Base-by-base conservation (phyloP, 148 eudicot species). In the Dysphania ambrosioides region DNA sequence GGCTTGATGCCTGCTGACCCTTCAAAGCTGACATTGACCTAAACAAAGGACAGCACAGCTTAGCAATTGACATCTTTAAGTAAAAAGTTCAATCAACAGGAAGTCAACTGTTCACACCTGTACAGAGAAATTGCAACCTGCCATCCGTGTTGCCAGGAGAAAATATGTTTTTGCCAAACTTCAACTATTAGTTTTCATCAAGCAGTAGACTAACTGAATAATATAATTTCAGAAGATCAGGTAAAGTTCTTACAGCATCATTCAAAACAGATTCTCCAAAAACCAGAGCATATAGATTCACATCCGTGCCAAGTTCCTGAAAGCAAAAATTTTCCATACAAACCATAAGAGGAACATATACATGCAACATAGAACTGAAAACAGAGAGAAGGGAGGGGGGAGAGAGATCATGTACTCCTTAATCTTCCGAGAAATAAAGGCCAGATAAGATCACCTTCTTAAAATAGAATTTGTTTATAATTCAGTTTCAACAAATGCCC, bases 91-190 rank as follows among this genome's bases (percentile, higher is more conserved):
- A 65, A n/a, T n/a, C 35, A 61, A 74, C 64, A 71, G 34, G 73
- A 67, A 56, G 47, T 44, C n/a, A 75, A 67, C 57, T 79, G 70
- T 40, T 75, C 82, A 55, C 64, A 96, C 99, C 99, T 92, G 92
- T 92, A 96, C 79, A 96, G 80, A 81, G 99, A 96, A 80, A 96
- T 92, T 64, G 99, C 97, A 90, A 96, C 96, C 99, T 96, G 86
- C 87, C 83, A 80, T 70, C 75, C n/a, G 77, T 49, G 66, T 72
- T 38, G 68, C 60, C 73, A 68, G 53, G 75, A 63, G 34, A 59
- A 70, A 40, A 66, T 75, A 69, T 8, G 53, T 66, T 8, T 36
- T 55, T 75, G 73, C 66, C 79, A 80, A 61, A 72, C 59, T 60
- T n/a, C 51, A 36, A 51, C 40, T 47, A 75, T 57, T 7, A 55